phyloP scores from a whole-genome alignment of 495 filamentous ascomycete species.

The Podospora appendiculata region DNA sequence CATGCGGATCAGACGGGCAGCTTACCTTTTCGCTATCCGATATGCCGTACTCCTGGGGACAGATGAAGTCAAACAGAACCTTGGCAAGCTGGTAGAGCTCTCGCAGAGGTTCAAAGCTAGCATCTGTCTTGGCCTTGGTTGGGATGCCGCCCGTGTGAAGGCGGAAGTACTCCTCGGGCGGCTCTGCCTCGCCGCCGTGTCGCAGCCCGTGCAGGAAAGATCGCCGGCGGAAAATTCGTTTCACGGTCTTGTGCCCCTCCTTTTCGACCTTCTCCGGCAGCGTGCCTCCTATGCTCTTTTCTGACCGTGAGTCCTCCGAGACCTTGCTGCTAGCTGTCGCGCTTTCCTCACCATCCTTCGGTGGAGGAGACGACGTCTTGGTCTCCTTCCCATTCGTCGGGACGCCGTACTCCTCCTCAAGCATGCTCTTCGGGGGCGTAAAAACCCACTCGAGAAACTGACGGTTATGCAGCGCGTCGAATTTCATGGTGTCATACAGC shows the following conservation, averaged over 20 bases:
- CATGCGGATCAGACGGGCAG: not conserved
- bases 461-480: conserved; percentile 93
- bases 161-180: conserved; percentile 72
- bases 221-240: conserved; percentile 43
- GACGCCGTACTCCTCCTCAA: conserved; percentile 52
- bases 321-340: conserved; percentile 1
- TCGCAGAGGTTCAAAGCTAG: conserved; percentile 74
- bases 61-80: conserved; percentile 95
- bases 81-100: conserved; percentile 91
- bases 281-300: conserved; percentile 1
- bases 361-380: conserved; percentile 18
- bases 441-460: conserved; percentile 98
- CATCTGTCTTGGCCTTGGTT: conserved; percentile 76
- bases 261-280: conserved; percentile 30
- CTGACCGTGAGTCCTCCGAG: conserved; percentile 11
- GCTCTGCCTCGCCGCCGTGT: conserved; percentile 31
- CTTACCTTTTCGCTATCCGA: conserved; percentile 74
- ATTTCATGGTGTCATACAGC: conserved; percentile 98
- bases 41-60: conserved; percentile 97
- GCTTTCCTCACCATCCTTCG: conserved; percentile 19
- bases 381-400: conserved; percentile 27
- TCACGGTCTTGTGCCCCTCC: conserved; percentile 29
- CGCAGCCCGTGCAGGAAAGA: conserved; percentile 40
- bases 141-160: conserved; percentile 70
- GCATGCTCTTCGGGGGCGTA: conserved; percentile 64